phyloP scores from a whole-genome alignment of 1,284 basidiomycete genomes.

The Taiwanofungus camphoratus region DNA sequence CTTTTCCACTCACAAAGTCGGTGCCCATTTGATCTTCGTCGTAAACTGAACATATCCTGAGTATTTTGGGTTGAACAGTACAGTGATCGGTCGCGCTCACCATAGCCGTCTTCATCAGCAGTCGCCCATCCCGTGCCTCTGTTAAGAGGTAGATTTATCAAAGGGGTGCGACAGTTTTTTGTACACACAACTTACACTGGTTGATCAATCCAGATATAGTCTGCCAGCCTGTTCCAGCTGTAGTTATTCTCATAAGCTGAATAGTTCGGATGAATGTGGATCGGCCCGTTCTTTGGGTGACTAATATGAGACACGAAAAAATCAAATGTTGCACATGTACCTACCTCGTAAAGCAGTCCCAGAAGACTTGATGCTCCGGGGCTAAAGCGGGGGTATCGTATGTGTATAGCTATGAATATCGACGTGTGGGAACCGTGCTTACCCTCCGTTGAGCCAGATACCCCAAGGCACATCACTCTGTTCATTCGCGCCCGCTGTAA shows the following conservation, averaged over 20 bases:
- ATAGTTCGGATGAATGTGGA: slow-evolving; percentile 47
- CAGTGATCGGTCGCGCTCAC: slow-evolving; percentile 5
- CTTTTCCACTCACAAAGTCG: slow-evolving; percentile 52
- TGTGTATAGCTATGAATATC: background rate
- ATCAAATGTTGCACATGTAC: background rate
- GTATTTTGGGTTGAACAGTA: no score
- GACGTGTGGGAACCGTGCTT: background rate
- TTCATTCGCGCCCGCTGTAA: slow-evolving; percentile 11
- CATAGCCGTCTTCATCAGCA: slow-evolving; percentile 39
- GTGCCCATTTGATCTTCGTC: slow-evolving; percentile 63
- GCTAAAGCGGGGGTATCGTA: slow-evolving; percentile 1
- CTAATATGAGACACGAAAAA: background rate
- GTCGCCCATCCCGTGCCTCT: slow-evolving; percentile 61
- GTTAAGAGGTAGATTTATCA: slow-evolving; percentile 13
- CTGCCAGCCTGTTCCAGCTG: slow-evolving; percentile 55
- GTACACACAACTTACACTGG: slow-evolving; percentile 40
- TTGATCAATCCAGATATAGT: slow-evolving; percentile 71
- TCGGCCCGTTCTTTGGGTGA: slow-evolving; percentile 54
- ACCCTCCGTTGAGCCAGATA: slow-evolving; percentile 70
- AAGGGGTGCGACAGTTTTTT: background rate
- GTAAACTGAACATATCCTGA: slow-evolving; percentile 41
- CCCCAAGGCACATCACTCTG: slow-evolving; percentile 46
- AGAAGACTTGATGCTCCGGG: slow-evolving; percentile 66
- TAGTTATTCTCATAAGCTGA: slow-evolving; percentile 44
- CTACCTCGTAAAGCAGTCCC: slow-evolving; percentile 35